Evolutionary conservation across 23 red algal genomes (phyloP).

Genomic region (Gracilariopsis chorda): DNA sequence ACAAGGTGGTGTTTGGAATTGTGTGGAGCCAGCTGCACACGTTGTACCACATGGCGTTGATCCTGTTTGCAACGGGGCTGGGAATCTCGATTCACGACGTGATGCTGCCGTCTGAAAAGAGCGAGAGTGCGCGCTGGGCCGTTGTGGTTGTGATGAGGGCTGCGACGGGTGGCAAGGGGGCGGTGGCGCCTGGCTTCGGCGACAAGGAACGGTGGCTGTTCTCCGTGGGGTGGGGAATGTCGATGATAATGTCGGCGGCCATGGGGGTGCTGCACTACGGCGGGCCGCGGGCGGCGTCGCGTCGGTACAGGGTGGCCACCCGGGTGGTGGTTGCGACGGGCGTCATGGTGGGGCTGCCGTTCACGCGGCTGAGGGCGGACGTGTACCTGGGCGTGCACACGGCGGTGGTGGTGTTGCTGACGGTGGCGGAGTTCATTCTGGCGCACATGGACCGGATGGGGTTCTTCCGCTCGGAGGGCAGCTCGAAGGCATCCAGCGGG

Average conservation of each 20-base stretch:
- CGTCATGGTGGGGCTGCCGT: slow-evolving; percentile 46
- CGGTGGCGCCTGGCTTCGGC: neutral
- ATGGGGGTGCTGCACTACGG: slow-evolving; percentile 46
- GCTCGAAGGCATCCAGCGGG: neutral
- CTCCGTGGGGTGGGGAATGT: slow-evolving; percentile 44
- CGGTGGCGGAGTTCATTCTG: slow-evolving; percentile 31
- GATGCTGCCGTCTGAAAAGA: neutral
- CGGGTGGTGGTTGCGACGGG: neutral
- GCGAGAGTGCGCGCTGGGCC: neutral
- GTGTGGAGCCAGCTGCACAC: slow-evolving; percentile 51
- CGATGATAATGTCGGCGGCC: slow-evolving; percentile 22
- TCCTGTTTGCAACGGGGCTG: slow-evolving; percentile 58
- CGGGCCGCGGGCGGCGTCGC: slow-evolving; percentile 49
- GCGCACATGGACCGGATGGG: slow-evolving; percentile 58
- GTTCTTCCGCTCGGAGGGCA: slow-evolving; percentile 55
- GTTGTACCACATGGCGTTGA: slow-evolving; percentile 65
- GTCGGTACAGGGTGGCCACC: neutral
- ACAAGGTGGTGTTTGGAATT: slow-evolving; percentile 15
- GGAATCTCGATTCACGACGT: slow-evolving; percentile 49
- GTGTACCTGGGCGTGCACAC: slow-evolving; percentile 12
- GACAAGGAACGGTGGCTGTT: slow-evolving; percentile 53
- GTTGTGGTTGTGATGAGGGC: neutral
- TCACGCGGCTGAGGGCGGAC: slow-evolving; percentile 6
- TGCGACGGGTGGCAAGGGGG: neutral
- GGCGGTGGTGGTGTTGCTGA: neutral